Evolutionary conservation across 306 rosid species (phyloP), one percentile per base, ranked within the genome.

Genomic region (Dicorynia guianensis): DNA sequence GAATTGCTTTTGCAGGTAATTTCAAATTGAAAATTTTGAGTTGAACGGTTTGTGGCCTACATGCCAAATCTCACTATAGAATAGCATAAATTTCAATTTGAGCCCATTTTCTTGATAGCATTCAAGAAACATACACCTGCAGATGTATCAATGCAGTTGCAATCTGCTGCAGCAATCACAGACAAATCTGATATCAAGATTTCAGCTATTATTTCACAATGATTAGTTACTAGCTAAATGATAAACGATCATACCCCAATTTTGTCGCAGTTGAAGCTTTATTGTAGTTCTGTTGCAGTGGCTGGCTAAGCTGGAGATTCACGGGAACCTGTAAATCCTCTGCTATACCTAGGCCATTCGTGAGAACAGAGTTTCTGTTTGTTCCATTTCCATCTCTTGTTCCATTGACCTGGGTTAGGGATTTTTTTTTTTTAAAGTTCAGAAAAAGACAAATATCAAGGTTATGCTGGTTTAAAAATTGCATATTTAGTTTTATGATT

Each of bases 231-330:
- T 53, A 71, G 66, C 38, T 72, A 58, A 61, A 81, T 40, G 47
- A 56, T 83, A 43, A 18, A 25, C 61, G 59, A 75, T 62, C 77
- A 46, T 91, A 91, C 98, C 98, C 94, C 78, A 87, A 58, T 74
- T 82, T 77, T 81, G 91, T 71, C 44, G 90, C 80, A 76, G 74
- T 79, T 17, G 83, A 72, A 67, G 87, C 77, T 76, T 79, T 67
- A 76, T 85, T 75, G 11, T 80, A 48, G 67, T 77, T 76, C 63
- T 86, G 84, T 48, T 77, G 88, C 64, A 84, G 92, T 76, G 97
- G 98, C 77, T 87, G 98, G 85, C 89, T 81, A 76, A 94, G 95
- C 75, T 88, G 97, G 89, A 94, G 96, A 78, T 80, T 81, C 75
- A 94, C 92, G 4, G 95, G 89, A 13, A 76, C 84, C 20, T 83